These are phyloP conservation scores for Colletotrichum shisoi DNA, from an alignment of 2,329 filamentous ascomycete species.

Conservation along the genomic window DNA sequence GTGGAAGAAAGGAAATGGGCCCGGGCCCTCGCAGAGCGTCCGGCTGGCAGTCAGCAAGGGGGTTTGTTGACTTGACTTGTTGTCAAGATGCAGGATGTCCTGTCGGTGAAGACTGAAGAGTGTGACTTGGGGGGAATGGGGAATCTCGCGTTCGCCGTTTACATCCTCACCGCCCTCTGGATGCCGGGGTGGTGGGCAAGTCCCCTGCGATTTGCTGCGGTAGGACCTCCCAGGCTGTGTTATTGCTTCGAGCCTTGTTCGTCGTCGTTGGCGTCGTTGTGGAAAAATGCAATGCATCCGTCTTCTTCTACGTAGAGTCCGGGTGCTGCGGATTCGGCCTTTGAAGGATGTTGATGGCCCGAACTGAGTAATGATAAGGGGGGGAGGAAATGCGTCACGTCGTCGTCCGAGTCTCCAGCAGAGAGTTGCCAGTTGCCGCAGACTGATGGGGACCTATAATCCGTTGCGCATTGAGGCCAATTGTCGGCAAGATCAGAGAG, in stretches of 20 bases:
- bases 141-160: not conserved
- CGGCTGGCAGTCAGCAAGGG: conserved; percentile 1
- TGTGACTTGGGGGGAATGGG: not conserved
- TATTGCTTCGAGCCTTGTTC: not conserved
- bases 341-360: conserved; percentile 19
- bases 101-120: conserved; percentile 28
- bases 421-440: too few relatives aligned
- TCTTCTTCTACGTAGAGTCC: too few relatives aligned
- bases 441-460: not conserved
- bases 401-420: conserved; percentile 7
- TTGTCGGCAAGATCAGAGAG: conserved; percentile 16
- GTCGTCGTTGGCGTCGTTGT: too few relatives aligned
- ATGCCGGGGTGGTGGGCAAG: conserved; percentile 16
- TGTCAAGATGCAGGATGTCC: not conserved
- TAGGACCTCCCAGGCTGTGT: not conserved
- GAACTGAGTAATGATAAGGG: not conserved
- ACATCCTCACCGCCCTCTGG: conserved; percentile 31
- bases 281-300: not conserved
- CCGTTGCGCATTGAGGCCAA: conserved; percentile 2
- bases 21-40: not conserved
- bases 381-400: not conserved
- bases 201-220: conserved; percentile 18
- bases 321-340: not conserved
- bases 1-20: conserved; percentile 24
- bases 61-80: conserved; percentile 1